Evolutionary conservation across 441 rosid genomes (phyloP).

Genomic region (California macrophylla): DNA sequence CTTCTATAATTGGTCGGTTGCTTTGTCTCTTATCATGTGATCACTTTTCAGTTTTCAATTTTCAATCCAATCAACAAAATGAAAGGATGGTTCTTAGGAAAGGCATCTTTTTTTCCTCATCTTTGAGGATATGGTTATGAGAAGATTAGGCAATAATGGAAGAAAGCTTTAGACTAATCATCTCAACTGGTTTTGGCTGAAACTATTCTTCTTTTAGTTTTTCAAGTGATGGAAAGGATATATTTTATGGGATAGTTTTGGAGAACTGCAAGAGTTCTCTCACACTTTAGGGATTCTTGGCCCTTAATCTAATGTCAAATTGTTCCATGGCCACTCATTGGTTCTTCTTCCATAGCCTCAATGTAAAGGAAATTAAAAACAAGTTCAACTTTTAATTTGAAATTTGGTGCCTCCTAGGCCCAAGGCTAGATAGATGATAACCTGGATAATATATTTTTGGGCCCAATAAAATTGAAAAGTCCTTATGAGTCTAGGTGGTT

Average conservation of each 20-base stretch:
- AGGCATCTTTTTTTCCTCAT: background rate
- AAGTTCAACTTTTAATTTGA: too few relatives aligned
- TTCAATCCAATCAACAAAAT: background rate
- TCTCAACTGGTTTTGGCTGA: background rate
- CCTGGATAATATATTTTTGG: too few relatives aligned
- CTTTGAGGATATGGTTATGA: background rate
- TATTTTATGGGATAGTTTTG: background rate
- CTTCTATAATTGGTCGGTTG: background rate
- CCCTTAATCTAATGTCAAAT: background rate
- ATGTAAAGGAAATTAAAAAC: background rate
- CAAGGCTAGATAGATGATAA: too few relatives aligned
- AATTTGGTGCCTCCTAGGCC: too few relatives aligned
- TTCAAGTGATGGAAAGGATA: conserved; percentile 1
- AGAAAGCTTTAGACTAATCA: background rate
- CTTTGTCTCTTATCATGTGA: conserved; percentile 1
- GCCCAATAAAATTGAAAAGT: too few relatives aligned
- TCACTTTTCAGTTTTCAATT: conserved; percentile 1
- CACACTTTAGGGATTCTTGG: background rate
- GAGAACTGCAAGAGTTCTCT: background rate
- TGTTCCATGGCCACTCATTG: background rate
- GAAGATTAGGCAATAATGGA: conserved; percentile 1
- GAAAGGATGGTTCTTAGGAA: background rate
- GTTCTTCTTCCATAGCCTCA: background rate
- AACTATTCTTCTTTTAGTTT: background rate
- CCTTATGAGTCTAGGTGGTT: too few relatives aligned